Base-by-base conservation (phyloP, 345 rosid genomes). In the Camelina laxa region DNA sequence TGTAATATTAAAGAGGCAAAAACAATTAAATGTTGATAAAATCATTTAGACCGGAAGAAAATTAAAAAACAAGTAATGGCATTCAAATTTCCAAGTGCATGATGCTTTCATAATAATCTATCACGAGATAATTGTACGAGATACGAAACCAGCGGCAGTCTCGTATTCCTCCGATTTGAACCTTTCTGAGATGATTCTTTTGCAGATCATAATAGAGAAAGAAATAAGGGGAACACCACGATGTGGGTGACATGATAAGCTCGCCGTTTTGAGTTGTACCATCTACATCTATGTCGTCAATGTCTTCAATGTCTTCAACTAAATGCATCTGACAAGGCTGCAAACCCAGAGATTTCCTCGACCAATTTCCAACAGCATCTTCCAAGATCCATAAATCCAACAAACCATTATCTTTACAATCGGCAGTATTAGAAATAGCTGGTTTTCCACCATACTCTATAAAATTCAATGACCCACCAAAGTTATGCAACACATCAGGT, bases 371-470 rank as follows among this genome's bases (percentile, higher is more conserved):
- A 53, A 33, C 9, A 53, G 58, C 9, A 22, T 22, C 9, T 53
- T 53, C 33, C 38, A 35, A 35, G 38, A 35, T 66, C 15, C 47
- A 36, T 50, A 31, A 38, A 2, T 60, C 65, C 16, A 39, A 48
- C 20, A n/a, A 21, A 67, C 62, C 72, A 1, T 10, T 5, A 22
- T 5, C 0, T n/a, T 0, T 0, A 3, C 54, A 15, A 67, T n/a
- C 4, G 10, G 62, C 54, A 15, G 39, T 24, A 67, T 54, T 6
- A 9, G 54, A 1, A 9, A 54, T 22, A 22, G 51, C 4, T 67
- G 62, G 62, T 15, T 24, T 67, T 2, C 61, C 72, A 54, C 35
- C 39, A 39, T 54, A 54, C 62, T 67, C 62, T 67, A 54, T 67
- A 6, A 54, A 38, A 0, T 21, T 24, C 19, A 3, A 2, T 21